Evolutionary conservation across 805 yeast species (phyloP).

Genomic region (Metschnikowia proteae): DNA sequence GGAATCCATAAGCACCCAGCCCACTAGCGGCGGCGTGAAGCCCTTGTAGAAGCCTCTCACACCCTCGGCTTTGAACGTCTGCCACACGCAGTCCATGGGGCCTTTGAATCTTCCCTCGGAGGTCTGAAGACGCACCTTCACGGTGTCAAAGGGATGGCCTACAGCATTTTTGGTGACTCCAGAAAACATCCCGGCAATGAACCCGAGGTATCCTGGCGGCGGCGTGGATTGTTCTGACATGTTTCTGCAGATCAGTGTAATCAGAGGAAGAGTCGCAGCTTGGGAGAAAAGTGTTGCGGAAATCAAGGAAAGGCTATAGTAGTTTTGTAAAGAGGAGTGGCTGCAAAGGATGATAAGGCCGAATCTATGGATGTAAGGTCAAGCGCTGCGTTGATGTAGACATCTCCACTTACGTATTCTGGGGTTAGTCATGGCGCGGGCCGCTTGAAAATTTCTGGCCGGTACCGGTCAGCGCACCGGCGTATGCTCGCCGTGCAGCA

Average conservation of each 20-base stretch:
- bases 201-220: constrained; percentile 63
- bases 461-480: constrained; percentile 6
- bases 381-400: not conserved
- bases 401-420: not conserved
- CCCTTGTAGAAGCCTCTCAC: constrained; percentile 80
- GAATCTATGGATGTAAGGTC: no score
- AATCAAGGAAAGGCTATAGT: no score
- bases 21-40: constrained; percentile 87
- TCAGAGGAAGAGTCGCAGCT: no score
- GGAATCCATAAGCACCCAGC: constrained; percentile 93
- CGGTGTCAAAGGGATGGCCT: constrained; percentile 92
- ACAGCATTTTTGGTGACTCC: constrained; percentile 86
- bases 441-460: constrained; percentile 4
- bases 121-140: constrained; percentile 81
- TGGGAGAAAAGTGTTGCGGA: no score
- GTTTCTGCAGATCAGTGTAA: not conserved
- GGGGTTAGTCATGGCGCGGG: constrained; percentile 6
- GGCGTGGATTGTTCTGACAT: constrained; percentile 11
- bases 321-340: no score
- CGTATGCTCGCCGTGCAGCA: not conserved
- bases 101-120: constrained; percentile 62
- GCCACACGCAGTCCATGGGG: constrained; percentile 73
- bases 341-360: no score
- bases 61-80: constrained; percentile 75
- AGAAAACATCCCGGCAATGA: constrained; percentile 83